Conservation (phyloP, 2,329 filamentous ascomycete species). For the Grosmannia clavigera region DNA sequence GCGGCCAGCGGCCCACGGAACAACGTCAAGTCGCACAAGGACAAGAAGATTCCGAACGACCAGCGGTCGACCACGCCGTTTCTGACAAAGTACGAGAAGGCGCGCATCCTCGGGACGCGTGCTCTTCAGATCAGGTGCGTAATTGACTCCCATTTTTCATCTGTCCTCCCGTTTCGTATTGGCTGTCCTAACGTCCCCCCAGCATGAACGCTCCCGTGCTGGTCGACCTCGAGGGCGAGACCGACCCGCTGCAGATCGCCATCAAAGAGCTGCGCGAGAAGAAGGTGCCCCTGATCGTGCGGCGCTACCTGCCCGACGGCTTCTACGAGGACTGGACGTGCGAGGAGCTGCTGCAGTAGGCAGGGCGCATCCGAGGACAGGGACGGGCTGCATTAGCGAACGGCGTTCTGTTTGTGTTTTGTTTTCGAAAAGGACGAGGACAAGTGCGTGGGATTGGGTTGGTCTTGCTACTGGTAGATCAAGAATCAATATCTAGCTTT, state of each 20-base stretch:
- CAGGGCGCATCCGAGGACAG: neutral
- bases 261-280: conserved; percentile 96
- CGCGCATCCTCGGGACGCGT: conserved; percentile 82
- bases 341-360: conserved; percentile 69
- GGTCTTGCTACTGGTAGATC: too few species aligned
- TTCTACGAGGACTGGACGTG: conserved; percentile 99
- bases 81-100: conserved; percentile 98
- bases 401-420: conserved; percentile 10
- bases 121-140: conserved; percentile 88
- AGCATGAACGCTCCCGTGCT: conserved; percentile 97
- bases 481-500: too few species aligned
- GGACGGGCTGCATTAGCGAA: conserved; percentile 13
- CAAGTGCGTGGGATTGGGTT: too few species aligned
- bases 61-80: conserved; percentile 89
- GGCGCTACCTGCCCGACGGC: conserved; percentile 92
- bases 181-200: neutral
- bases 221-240: conserved; percentile 94
- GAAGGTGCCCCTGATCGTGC: conserved; percentile 93
- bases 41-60: conserved; percentile 85
- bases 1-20: conserved; percentile 39
- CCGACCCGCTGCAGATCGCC: conserved; percentile 92
- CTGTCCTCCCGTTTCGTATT: too few species aligned
- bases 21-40: conserved; percentile 43
- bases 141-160: too few species aligned
- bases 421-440: neutral